Percentiles rank a stretch among this genome's conserved stretches.
These are phyloP conservation scores for Trichoderma afroharzianum DNA, from an alignment of 2,329 filamentous ascomycete species.

Conservation along the genomic window DNA sequence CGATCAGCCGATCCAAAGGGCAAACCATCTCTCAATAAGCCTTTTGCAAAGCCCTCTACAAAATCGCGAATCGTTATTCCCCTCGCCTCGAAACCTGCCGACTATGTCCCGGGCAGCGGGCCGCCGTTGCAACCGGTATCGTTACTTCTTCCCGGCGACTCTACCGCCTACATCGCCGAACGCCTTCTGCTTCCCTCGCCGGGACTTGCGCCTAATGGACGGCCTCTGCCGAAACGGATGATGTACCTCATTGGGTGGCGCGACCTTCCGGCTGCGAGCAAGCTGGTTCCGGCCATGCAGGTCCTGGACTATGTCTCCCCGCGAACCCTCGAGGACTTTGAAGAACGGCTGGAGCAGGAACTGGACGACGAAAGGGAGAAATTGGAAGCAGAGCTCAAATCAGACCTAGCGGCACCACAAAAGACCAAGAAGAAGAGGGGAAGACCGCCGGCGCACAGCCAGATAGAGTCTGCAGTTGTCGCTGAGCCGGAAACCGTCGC, in stretches of 20 bases:
- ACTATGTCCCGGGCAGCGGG: conserved; percentile 45
- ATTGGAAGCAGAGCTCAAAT: conserved; percentile 25
- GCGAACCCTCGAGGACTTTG: conserved; percentile 54
- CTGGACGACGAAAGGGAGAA: conserved; percentile 38
- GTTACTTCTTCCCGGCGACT: conserved; percentile 47
- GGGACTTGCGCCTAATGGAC: conserved; percentile 32
- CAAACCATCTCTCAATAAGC: background rate
- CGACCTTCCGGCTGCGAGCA: conserved; percentile 47
- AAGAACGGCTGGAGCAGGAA: conserved; percentile 43
- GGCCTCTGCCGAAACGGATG: conserved; percentile 41
- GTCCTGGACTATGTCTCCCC: conserved; percentile 59
- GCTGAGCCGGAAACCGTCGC: conserved; percentile 26
- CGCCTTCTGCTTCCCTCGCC: conserved; percentile 45
- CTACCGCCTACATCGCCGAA: conserved; percentile 55
- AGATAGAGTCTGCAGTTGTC: conserved; percentile 32
- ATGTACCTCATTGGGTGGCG: conserved; percentile 54
- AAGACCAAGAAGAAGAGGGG: conserved; percentile 28
- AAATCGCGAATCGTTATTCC: conserved; percentile 11
- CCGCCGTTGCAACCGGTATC: conserved; percentile 46
- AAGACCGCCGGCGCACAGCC: conserved; percentile 30
- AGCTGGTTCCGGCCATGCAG: conserved; percentile 44
- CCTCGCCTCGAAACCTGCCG: conserved; percentile 20
- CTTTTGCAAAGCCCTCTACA: background rate
- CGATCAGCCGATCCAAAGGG: background rate
- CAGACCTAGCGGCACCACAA: background rate